Conservation (phyloP, 306 rosid species). For the Rosa multiflora region DNA sequence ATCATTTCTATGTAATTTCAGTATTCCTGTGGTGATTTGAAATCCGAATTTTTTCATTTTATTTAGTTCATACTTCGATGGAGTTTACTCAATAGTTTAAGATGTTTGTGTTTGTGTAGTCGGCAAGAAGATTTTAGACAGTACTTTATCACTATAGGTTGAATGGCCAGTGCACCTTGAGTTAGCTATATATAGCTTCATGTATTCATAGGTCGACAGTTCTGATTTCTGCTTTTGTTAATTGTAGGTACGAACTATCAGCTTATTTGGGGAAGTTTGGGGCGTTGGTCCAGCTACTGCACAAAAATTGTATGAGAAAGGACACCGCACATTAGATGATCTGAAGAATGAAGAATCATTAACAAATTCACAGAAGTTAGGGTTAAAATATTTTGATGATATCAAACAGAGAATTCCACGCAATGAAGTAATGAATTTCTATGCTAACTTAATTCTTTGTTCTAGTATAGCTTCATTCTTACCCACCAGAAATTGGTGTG, state of each 20-base stretch:
- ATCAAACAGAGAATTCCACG: slow-evolving; percentile 78
- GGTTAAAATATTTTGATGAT: slow-evolving; percentile 90
- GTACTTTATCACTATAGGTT: slow-evolving; percentile 1
- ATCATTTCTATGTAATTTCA: not conserved
- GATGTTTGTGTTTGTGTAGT: not conserved
- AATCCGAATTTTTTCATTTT: not conserved
- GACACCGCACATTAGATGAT: slow-evolving; percentile 74
- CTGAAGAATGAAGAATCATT: slow-evolving; percentile 64
- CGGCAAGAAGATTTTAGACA: not conserved
- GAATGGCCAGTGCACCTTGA: slow-evolving; percentile 7
- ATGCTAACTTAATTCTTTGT: not conserved
- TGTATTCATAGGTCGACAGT: not conserved
- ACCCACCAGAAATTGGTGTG: slow-evolving; percentile 9
- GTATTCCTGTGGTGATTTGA: not conserved
- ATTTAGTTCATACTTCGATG: not conserved
- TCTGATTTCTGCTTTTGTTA: slow-evolving; percentile 3
- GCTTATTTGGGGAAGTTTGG: slow-evolving; percentile 95
- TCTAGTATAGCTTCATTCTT: not conserved
- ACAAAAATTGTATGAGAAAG: slow-evolving; percentile 79
- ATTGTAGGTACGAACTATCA: slow-evolving; percentile 69
- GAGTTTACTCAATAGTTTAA: not conserved
- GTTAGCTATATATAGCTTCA: not conserved
- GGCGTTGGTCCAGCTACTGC: slow-evolving; percentile 97
- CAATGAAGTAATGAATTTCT: slow-evolving; percentile 56
- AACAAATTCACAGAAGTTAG: slow-evolving; percentile 76